A percentile compares a stretch with the other conserved stretches of the same genome.
phyloP scores from a whole-genome alignment of 805 yeast genomes.

The Pichia cephalocereana region DNA sequence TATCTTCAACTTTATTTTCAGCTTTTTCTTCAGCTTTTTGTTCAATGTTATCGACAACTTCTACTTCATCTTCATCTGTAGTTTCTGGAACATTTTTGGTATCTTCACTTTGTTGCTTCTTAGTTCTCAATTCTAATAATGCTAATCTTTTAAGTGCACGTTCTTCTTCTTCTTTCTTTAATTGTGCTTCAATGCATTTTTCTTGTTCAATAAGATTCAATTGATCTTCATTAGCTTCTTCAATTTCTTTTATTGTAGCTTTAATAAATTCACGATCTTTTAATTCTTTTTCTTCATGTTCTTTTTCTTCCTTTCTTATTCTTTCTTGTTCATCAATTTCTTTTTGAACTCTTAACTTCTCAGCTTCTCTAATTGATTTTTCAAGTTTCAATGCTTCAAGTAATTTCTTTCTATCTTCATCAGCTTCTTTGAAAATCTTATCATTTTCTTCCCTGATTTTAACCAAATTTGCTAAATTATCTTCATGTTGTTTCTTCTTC shows the following conservation, averaged over 20 bases:
- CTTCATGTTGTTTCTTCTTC: neutral
- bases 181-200: neutral
- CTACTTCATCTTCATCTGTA: too few species aligned
- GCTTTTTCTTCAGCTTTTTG: too few species aligned
- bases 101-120: neutral
- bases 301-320: neutral
- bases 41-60: too few species aligned
- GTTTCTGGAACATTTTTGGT: too few species aligned
- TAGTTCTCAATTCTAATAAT: too few species aligned
- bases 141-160: too few species aligned
- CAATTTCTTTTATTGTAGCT: neutral
- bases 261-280: neutral
- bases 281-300: neutral
- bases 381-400: neutral
- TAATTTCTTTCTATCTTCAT: neutral
- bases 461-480: neutral
- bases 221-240: neutral
- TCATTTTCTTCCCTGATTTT: slow-evolving; percentile 1
- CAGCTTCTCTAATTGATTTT: neutral
- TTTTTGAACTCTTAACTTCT: neutral
- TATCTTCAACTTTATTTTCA: neutral
- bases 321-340: neutral
- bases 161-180: neutral
- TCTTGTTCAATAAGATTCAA: neutral
- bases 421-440: neutral